These are phyloP conservation scores for Corymbia citriodora DNA, from an alignment of 441 rosid genomes.

Conservation along the genomic window DNA sequence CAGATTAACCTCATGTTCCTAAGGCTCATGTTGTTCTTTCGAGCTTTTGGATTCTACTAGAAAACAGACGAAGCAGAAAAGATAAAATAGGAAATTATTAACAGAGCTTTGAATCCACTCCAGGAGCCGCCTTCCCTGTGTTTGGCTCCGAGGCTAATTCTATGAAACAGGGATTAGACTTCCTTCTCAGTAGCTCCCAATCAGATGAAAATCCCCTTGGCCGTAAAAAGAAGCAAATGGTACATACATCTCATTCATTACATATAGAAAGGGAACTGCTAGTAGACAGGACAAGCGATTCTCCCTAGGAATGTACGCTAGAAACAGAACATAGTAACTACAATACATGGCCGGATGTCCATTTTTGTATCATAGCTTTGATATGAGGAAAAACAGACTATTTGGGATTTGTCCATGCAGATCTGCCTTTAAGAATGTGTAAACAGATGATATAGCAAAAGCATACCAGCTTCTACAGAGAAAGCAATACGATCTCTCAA, in stretches of 20 bases:
- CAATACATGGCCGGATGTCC: neutral
- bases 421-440: neutral
- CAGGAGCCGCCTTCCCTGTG: neutral
- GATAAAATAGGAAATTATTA: neutral
- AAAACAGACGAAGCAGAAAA: neutral
- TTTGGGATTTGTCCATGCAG: neutral
- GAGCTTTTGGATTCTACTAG: neutral
- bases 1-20: neutral
- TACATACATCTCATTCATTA: neutral
- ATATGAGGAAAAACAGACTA: neutral
- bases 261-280: neutral
- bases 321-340: neutral
- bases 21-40: neutral
- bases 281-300: neutral
- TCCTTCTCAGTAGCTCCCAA: neutral
- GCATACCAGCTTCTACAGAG: constrained; percentile 10
- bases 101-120: neutral
- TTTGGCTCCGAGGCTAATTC: neutral
- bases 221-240: neutral
- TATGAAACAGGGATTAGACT: neutral
- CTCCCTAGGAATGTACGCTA: neutral
- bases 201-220: neutral
- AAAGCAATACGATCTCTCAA: constrained; percentile 83
- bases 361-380: neutral
- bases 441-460: neutral